These are phyloP conservation scores for Penicillium herquei DNA, from an alignment of 495 filamentous ascomycete genomes.

Conservation along the genomic window DNA sequence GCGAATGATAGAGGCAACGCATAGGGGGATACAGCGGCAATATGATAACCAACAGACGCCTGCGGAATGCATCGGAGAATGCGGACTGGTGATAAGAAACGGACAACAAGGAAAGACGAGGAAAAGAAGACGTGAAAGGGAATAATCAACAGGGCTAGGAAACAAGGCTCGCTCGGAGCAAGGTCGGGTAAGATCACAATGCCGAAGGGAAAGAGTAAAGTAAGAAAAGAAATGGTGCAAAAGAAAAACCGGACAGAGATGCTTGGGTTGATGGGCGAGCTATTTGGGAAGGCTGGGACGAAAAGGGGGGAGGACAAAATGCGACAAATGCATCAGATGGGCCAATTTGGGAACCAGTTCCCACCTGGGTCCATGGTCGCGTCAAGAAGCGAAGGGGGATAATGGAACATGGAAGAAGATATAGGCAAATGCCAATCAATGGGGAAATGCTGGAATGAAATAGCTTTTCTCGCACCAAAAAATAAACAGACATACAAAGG, in stretches of 20 bases:
- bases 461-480: conserved; percentile 26
- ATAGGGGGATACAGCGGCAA: conserved; percentile 24
- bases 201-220: conserved; percentile 17
- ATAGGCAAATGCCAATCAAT: conserved; percentile 11
- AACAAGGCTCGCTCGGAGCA: conserved; percentile 41
- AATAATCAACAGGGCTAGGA: conserved; percentile 25
- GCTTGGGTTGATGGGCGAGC: conserved; percentile 6
- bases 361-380: conserved; percentile 13
- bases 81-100: conserved; percentile 31
- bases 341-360: conserved; percentile 23
- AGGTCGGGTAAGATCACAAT: conserved; percentile 27
- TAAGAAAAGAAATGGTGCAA: conserved; percentile 4
- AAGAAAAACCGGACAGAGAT: not conserved
- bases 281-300: conserved; percentile 3
- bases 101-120: conserved; percentile 26
- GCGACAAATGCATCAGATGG: conserved; percentile 23
- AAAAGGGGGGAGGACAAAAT: not conserved
- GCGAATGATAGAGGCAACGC: conserved; percentile 21
- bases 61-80: conserved; percentile 45
- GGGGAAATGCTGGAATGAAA: conserved; percentile 23
- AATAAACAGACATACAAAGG: conserved; percentile 14
- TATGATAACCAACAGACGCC: conserved; percentile 46
- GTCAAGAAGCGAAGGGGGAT: conserved; percentile 16
- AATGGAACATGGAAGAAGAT: conserved; percentile 9
- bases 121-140: conserved; percentile 27